A percentile compares a stretch with the other conserved stretches of the same genome.
Evolutionary conservation across 768 basidiomycete species (phyloP).

Genomic region (Boletellus ananas): DNA sequence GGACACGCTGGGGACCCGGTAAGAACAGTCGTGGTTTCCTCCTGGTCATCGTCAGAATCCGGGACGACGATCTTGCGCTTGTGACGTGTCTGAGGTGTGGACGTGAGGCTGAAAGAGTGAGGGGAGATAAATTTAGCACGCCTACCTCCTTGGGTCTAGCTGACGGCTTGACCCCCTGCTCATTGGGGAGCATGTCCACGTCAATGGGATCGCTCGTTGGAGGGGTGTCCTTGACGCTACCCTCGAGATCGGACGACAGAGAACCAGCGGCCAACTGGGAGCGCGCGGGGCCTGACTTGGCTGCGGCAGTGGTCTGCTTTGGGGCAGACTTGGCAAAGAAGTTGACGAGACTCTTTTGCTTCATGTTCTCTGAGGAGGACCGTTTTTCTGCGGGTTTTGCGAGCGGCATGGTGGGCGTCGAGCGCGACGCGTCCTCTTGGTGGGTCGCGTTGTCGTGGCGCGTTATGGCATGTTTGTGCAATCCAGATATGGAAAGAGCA

Average conservation of each 20-base stretch:
- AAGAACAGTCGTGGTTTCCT: constrained; percentile 1
- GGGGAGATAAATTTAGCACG: neutral
- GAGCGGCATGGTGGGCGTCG: constrained; percentile 12
- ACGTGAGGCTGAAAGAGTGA: neutral
- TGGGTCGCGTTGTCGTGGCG: constrained; percentile 9
- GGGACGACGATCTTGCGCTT: constrained; percentile 69
- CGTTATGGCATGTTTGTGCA: constrained; percentile 20
- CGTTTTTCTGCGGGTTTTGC: constrained; percentile 33
- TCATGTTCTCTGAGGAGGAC: constrained; percentile 42
- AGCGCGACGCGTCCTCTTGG: constrained; percentile 1
- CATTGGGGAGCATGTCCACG: constrained; percentile 62
- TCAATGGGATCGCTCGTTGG: constrained; percentile 78
- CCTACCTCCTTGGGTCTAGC: constrained; percentile 33
- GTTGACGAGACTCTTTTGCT: constrained; percentile 72
- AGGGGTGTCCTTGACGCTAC: constrained; percentile 55
- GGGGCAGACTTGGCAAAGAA: constrained; percentile 49
- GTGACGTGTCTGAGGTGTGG: constrained; percentile 32
- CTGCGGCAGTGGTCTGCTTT: constrained; percentile 29
- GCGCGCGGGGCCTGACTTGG: constrained; percentile 9
- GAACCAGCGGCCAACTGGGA: constrained; percentile 37
- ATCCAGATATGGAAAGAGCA: neutral
- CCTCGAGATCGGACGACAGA: constrained; percentile 45
- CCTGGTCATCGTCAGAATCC: constrained; percentile 68
- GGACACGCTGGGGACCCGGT: constrained; percentile 17
- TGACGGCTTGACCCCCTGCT: constrained; percentile 40